These are phyloP conservation scores for Paraglomus occultum DNA, from an alignment of 192 early-diverging fungal genomes.

Conservation along the genomic window DNA sequence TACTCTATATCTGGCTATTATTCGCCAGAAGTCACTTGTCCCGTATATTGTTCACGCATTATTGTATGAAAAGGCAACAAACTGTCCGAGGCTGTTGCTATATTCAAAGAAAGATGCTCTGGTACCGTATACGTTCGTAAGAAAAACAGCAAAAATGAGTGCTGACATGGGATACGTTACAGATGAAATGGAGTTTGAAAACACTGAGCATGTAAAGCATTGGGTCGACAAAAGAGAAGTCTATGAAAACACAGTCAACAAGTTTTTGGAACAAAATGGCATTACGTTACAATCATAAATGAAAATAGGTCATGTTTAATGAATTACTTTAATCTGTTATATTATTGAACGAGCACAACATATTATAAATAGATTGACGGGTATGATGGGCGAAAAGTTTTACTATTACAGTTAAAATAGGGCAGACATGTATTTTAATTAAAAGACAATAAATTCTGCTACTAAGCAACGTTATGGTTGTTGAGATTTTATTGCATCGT, in stretches of 20 bases:
- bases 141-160: not conserved
- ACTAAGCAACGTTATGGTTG: too few relatives aligned
- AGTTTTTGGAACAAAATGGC: not conserved
- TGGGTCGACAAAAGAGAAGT: not conserved
- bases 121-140: not conserved
- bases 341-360: too few relatives aligned
- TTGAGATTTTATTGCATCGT: too few relatives aligned
- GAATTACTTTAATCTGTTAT: too few relatives aligned
- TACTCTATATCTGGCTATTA: not conserved
- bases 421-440: too few relatives aligned
- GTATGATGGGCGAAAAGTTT: too few relatives aligned
- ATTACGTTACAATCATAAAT: not conserved
- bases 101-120: not conserved
- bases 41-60: not conserved
- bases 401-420: too few relatives aligned
- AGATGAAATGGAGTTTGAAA: not conserved
- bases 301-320: too few relatives aligned
- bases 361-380: too few relatives aligned
- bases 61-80: not conserved
- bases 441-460: too few relatives aligned
- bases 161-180: not conserved
- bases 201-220: slow-evolving; percentile 14
- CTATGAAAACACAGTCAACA: not conserved
- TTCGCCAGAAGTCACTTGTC: not conserved
- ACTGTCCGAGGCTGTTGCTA: not conserved